Evolutionary conservation across 1,284 basidiomycete genomes (phyloP), one percentile per base, ranked within the genome.

Genomic region (Melanopsichium pennsylvanicum): DNA sequence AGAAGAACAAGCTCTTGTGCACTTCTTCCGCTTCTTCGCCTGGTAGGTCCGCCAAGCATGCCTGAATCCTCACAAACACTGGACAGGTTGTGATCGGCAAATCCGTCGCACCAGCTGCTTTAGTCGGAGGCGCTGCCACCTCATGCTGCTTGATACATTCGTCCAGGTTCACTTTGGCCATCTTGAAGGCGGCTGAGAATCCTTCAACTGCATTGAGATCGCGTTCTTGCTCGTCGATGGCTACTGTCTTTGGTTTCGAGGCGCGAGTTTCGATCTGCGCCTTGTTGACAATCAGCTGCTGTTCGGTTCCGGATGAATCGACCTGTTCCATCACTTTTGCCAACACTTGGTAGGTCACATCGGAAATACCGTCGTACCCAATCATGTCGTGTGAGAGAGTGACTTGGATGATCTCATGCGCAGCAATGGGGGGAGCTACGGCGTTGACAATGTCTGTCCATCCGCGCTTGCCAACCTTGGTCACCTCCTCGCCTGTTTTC

Each of bases 401-500:
- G 6, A 99, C 89, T 80, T 96, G 89, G 58, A 98, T 91, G 18
- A 97, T 92, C 83, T 99, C 96, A 81, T 98, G 95, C 73, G 93
- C 93, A 12, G 93, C 91, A 72, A 98, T 97, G 4, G 96, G 96
- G 22, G 96, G 96, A 0, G 95, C 96, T 44, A 99, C 95, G 15
- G 90, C 94, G 79, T 97, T 96, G 62, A 98, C 84, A 50, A 98
- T 88, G 55, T 95, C 93, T 29, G 66, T 74, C 75, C 76, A 79
- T 12, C 78, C 76, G 12, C 72, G 64, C 39, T 63, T 63, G 34
- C 76, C 76, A 0, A 63, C 72, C 25, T 66, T 71, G 10, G 70
- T 61, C 27, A 79, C 54, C 16, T 81, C 74, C 10, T 72, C 64
- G 21, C 78, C 56, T 57, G 44, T 33, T n/a, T n/a, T n/a, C n/a